Evolutionary conservation across 2,329 filamentous ascomycete genomes (phyloP).

Genomic region (Diaporthe ilicicola): DNA sequence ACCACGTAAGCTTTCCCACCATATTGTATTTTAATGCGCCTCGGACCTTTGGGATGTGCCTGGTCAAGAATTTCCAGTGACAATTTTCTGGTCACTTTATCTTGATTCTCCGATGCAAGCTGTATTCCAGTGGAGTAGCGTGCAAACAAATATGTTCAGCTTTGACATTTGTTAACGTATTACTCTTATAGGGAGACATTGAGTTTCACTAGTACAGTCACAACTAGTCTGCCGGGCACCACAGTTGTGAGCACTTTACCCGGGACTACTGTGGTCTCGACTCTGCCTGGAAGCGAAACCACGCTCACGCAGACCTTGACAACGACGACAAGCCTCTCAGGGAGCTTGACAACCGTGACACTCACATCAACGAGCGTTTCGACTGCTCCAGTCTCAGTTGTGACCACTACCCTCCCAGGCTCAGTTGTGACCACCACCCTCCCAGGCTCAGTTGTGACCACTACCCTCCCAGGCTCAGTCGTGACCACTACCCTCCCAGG

Average conservation of each 20-base stretch:
- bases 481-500: too few species aligned
- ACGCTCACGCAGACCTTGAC: not conserved
- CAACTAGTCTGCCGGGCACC: not conserved
- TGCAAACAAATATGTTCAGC: not conserved
- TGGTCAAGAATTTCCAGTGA: too few species aligned
- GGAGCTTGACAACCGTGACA: conserved; percentile 28
- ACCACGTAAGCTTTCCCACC: not conserved
- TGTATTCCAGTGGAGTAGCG: not conserved
- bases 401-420: conserved; percentile 30
- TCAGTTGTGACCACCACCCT: conserved; percentile 37
- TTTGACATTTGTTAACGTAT: not conserved
- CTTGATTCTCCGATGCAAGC: too few species aligned
- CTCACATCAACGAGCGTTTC: conserved; percentile 37
- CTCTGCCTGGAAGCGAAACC: conserved; percentile 35
- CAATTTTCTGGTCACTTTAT: too few species aligned
- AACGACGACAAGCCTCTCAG: conserved; percentile 6
- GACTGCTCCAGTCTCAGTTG: conserved; percentile 17
- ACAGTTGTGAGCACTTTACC: conserved; percentile 6
- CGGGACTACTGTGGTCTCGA: conserved; percentile 28
- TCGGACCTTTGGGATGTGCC: too few species aligned
- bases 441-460: conserved; percentile 19
- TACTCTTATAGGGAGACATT: not conserved
- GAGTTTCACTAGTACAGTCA: not conserved
- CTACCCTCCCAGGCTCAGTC: conserved; percentile 33
- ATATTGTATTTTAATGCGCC: too few species aligned